Base-by-base conservation (phyloP, 2,329 filamentous ascomycete species). In the Pleomassaria siparia region DNA sequence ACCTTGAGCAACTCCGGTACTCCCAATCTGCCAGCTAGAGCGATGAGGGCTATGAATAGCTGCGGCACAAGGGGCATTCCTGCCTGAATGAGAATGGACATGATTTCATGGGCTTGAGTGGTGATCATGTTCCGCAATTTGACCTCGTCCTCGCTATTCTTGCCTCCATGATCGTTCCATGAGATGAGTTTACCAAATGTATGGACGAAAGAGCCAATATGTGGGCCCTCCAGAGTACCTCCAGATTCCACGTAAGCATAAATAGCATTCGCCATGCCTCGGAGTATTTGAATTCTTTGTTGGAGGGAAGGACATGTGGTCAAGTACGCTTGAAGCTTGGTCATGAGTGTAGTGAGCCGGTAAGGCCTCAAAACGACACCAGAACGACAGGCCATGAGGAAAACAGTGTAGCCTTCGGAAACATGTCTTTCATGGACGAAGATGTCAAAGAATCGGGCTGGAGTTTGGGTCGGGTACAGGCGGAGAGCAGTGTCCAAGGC, bases 401-500 rank as follows among this genome's bases (percentile, higher is more conserved):
- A 78, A 4, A 75, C 66, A 2, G 73, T 71, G 51, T 77, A 80
- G 2, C 66, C 72, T 58, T 81, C 78, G 1, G 64, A 48, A 1
- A 76, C 18, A 3, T 77, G 76, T 30, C 78, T 66, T 39, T 78
- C 68, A 18, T 63, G 59, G 30, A 78, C 64, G 53, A 80, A 75
- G 1, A 75, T 44, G 29, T 72, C 70, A 55, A 78, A 75, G 51
- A 78, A 68, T 8, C 75, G 69, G 1, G 59, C 28, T 0, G 74
- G 73, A 1, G 72, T 59, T 18, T 69, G 62, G 0, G 67, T 69
- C 2, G 78, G 78, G 47, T 71, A 74, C 5, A 80, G 64, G 21
- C 78, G 70, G 5, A 80, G 59, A 2, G 69, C 67, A 9, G 75
- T 74, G 56, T 81, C 79, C 2, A 81, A 63, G 4, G 70, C 73